phyloP scores from a whole-genome alignment of 306 rosid species.

The Casuarina cunninghamiana region DNA sequence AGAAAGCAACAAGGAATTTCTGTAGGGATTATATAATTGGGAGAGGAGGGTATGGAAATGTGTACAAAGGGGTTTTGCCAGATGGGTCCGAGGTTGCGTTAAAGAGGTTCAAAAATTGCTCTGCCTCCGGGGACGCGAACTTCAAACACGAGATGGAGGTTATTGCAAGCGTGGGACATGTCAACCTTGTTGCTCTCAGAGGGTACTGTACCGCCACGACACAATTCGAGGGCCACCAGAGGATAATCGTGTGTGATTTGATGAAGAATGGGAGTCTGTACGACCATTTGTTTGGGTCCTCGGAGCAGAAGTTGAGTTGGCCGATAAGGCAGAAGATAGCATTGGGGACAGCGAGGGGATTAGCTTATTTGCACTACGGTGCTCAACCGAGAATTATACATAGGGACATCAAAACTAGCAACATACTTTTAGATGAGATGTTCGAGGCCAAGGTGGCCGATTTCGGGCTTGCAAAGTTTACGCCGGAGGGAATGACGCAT shows the following conservation, averaged over 20 bases:
- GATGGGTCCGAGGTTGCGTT: constrained; percentile 84
- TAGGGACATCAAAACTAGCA: constrained; percentile 87
- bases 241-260: constrained; percentile 91
- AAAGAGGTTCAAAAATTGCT: constrained; percentile 94
- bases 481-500: constrained; percentile 89
- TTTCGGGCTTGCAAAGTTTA: constrained; percentile 89
- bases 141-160: constrained; percentile 88
- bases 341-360: constrained; percentile 83
- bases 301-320: constrained; percentile 67
- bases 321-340: constrained; percentile 77
- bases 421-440: constrained; percentile 79
- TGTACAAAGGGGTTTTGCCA: constrained; percentile 60
- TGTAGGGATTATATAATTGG: constrained; percentile 70
- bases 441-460: constrained; percentile 92
- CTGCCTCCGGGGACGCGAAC: constrained; percentile 72
- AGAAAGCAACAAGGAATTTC: constrained; percentile 74
- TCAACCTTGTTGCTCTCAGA: constrained; percentile 78
- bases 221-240: constrained; percentile 78
- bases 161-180: constrained; percentile 89
- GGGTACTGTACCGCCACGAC: constrained; percentile 91
- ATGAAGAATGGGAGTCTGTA: constrained; percentile 92
- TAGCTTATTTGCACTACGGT: constrained; percentile 91
- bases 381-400: constrained; percentile 93
- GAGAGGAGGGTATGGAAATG: constrained; percentile 95
- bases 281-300: constrained; percentile 77